phyloP scores from a whole-genome alignment of 78 protist genomes.

The Dictyostelium discoideum region DNA sequence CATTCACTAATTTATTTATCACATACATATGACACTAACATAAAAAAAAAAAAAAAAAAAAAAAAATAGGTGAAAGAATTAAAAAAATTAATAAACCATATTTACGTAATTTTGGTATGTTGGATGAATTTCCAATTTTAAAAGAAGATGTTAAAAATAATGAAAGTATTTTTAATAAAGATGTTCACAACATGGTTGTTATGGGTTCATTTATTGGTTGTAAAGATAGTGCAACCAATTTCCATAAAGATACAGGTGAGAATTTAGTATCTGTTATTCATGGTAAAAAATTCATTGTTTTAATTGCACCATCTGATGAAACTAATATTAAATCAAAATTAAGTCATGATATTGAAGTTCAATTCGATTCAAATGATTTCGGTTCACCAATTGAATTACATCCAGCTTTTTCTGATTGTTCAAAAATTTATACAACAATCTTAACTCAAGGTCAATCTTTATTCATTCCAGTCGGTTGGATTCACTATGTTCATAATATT shows the following conservation, averaged over 20 bases:
- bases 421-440: not conserved
- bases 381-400: conserved; percentile 29
- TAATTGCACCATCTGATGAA: conserved; percentile 42
- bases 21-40: no score
- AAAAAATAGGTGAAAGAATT: not conserved
- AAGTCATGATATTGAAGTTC: not conserved
- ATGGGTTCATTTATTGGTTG: conserved; percentile 55
- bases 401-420: conserved; percentile 8
- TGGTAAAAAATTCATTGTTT: conserved; percentile 18
- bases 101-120: conserved; percentile 30
- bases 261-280: conserved; percentile 41
- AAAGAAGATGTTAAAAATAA: conserved; percentile 26
- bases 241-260: conserved; percentile 69
- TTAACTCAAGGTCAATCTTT: conserved; percentile 25
- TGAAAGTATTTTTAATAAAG: not conserved
- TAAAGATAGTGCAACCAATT: conserved; percentile 8
- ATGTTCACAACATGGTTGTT: conserved; percentile 34
- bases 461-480: conserved; percentile 52
- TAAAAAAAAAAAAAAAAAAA: no score
- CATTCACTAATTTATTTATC: not conserved
- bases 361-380: not conserved
- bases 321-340: not conserved
- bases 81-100: conserved; percentile 28
- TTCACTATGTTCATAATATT: conserved; percentile 56
- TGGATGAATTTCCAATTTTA: conserved; percentile 45